Evolutionary conservation across 2,329 filamentous ascomycete species (phyloP).

Genomic region (Colletotrichum sp.): DNA sequence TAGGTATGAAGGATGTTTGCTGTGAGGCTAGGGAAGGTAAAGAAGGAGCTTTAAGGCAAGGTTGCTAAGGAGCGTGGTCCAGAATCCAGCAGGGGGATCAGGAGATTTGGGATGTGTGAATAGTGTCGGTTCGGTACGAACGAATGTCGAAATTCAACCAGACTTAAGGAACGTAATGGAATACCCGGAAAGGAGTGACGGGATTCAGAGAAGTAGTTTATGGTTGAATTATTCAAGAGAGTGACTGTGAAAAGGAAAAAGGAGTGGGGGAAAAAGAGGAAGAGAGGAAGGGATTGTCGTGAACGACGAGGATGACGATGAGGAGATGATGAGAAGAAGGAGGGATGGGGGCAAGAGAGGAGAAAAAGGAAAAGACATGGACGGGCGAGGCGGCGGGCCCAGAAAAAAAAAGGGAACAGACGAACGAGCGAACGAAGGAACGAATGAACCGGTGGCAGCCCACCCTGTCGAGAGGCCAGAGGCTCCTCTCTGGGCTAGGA

Average conservation of each 20-base stretch:
- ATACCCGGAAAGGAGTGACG: conserved; percentile 58
- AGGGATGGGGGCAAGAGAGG: conserved; percentile 28
- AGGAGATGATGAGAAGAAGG: conserved; percentile 38
- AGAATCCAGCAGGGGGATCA: conserved; percentile 23
- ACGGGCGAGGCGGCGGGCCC: conserved; percentile 19
- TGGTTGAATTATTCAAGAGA: conserved; percentile 51
- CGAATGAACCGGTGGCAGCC: conserved; percentile 4
- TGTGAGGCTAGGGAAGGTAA: conserved; percentile 11
- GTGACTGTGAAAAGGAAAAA: conserved; percentile 51
- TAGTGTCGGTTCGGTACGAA: conserved; percentile 22
- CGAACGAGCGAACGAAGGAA: conserved; percentile 10
- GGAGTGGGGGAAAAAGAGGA: conserved; percentile 37
- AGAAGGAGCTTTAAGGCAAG: conserved; percentile 22
- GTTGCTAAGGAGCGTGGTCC: conserved; percentile 28
- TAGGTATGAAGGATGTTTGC: background rate
- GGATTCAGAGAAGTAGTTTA: conserved; percentile 39
- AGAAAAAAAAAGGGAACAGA: conserved; percentile 18
- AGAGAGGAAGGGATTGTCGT: conserved; percentile 38
- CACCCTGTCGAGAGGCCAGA: background rate
- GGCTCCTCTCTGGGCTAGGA: background rate
- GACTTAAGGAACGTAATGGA: conserved; percentile 45
- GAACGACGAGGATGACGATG: conserved; percentile 39
- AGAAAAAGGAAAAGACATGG: conserved; percentile 31
- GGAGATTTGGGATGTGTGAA: conserved; percentile 18
- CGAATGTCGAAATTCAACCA: conserved; percentile 27